phyloP scores from a whole-genome alignment of 176 grass and related monocot species.

The Avena eriantha region DNA sequence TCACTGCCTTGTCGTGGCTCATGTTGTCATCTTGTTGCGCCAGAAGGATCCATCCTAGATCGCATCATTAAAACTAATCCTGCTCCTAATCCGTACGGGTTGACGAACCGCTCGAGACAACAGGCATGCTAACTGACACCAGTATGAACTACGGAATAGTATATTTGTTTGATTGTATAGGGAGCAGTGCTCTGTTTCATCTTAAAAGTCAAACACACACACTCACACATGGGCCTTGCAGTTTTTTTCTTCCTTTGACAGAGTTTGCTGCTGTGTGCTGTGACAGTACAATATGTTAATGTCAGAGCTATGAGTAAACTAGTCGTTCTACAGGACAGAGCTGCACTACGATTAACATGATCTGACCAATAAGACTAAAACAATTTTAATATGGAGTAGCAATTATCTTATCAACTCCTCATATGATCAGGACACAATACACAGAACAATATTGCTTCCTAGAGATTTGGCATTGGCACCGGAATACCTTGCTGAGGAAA shows the following conservation, averaged over 20 bases:
- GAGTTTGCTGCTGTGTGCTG: background rate
- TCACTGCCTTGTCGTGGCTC: constrained; percentile 9
- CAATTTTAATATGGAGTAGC: constrained; percentile 12
- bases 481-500: constrained; percentile 36
- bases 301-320: background rate
- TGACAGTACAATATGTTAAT: constrained; percentile 27
- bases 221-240: constrained; percentile 41
- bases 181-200: constrained; percentile 3
- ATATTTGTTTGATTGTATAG: constrained; percentile 5
- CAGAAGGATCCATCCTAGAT: background rate
- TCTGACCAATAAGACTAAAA: constrained; percentile 2
- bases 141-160: background rate
- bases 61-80: background rate
- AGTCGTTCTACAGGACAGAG: background rate
- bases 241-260: constrained; percentile 36
- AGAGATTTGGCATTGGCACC: constrained; percentile 29
- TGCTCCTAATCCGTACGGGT: constrained; percentile 23
- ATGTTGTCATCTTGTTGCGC: background rate
- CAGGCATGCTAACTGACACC: constrained; percentile 30
- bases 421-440: constrained; percentile 11
- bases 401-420: constrained; percentile 15
- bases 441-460: constrained; percentile 45
- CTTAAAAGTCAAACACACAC: constrained; percentile 45
- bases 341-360: background rate
- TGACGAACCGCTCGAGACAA: constrained; percentile 16